Conservation (phyloP, 1,284 basidiomycete species). For the Leccinum griseonigrum region DNA sequence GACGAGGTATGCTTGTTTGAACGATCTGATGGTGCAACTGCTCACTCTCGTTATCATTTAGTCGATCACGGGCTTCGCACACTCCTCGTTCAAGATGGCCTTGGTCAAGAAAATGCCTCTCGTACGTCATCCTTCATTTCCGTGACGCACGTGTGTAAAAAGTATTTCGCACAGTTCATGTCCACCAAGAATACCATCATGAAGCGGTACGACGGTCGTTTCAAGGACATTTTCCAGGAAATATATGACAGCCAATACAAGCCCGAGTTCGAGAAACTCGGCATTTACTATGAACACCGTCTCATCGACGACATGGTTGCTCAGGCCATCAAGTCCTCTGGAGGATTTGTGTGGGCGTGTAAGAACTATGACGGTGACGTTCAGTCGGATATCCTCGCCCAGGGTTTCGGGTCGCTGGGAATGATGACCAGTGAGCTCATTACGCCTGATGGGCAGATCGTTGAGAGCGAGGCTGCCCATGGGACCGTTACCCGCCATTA, state of each 20-base stretch:
- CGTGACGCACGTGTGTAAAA: slow-evolving; percentile 1
- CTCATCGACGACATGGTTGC: slow-evolving; percentile 96
- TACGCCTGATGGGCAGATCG: slow-evolving; percentile 90
- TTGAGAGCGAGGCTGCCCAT: slow-evolving; percentile 95
- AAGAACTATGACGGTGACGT: slow-evolving; percentile 99
- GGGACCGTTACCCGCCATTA: slow-evolving; percentile 95
- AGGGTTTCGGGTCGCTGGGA: slow-evolving; percentile 91
- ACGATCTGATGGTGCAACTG: not conserved
- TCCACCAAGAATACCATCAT: slow-evolving; percentile 98
- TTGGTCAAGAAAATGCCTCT: slow-evolving; percentile 91
- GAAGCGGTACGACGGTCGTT: slow-evolving; percentile 95
- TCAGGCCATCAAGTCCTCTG: slow-evolving; percentile 93
- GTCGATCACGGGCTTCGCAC: slow-evolving; percentile 94
- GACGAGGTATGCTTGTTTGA: slow-evolving; percentile 60
- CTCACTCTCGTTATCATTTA: slow-evolving; percentile 29
- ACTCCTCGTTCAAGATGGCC: slow-evolving; percentile 99
- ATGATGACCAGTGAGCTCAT: slow-evolving; percentile 99
- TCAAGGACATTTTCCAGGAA: slow-evolving; percentile 99
- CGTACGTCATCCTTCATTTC: slow-evolving; percentile 39
- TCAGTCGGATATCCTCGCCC: slow-evolving; percentile 88
- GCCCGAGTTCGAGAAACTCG: slow-evolving; percentile 73
- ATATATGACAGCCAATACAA: slow-evolving; percentile 89
- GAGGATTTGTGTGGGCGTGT: slow-evolving; percentile 97
- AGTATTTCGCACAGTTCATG: slow-evolving; percentile 64
- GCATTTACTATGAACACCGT: slow-evolving; percentile 97